These are phyloP conservation scores for Eremomyces bilateralis DNA, from an alignment of 495 filamentous ascomycete species.

Conservation along the genomic window DNA sequence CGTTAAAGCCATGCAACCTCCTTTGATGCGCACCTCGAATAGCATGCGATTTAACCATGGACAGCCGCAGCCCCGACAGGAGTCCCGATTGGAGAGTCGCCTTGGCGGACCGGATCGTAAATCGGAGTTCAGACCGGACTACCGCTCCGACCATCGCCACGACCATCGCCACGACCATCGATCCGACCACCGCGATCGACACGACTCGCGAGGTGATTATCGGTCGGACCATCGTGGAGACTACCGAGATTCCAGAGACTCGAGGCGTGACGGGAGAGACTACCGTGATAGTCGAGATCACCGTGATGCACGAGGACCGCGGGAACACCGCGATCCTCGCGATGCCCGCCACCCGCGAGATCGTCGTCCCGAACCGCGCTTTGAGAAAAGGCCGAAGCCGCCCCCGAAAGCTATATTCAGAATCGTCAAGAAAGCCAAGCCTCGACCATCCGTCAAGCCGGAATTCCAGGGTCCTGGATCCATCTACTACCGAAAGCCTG, in stretches of 20 bases:
- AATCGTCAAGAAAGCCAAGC: constrained; percentile 36
- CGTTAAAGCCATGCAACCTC: constrained; percentile 32
- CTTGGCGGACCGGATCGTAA: no score
- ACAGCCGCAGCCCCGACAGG: not conserved
- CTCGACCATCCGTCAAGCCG: constrained; percentile 41
- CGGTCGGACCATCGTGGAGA: constrained; percentile 1
- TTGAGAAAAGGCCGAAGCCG: constrained; percentile 18
- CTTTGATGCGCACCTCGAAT: no score
- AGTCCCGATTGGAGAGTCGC: no score
- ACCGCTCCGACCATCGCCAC: constrained; percentile 1
- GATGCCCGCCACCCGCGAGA: no score
- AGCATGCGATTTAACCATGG: no score
- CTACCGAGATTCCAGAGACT: constrained; percentile 26
- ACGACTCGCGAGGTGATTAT: constrained; percentile 1
- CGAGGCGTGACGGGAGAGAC: constrained; percentile 17
- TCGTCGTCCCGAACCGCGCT: constrained; percentile 16
- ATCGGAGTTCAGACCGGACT: not conserved
- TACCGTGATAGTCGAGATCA: constrained; percentile 3
- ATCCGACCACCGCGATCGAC: not conserved
- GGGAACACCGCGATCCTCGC: constrained; percentile 18
- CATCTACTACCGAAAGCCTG: constrained; percentile 77
- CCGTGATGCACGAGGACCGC: constrained; percentile 17
- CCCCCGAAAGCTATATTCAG: constrained; percentile 42
- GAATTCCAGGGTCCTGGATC: constrained; percentile 63
- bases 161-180: not conserved